phyloP scores from a whole-genome alignment of 2,329 filamentous ascomycete genomes.

The Exophiala sp. region DNA sequence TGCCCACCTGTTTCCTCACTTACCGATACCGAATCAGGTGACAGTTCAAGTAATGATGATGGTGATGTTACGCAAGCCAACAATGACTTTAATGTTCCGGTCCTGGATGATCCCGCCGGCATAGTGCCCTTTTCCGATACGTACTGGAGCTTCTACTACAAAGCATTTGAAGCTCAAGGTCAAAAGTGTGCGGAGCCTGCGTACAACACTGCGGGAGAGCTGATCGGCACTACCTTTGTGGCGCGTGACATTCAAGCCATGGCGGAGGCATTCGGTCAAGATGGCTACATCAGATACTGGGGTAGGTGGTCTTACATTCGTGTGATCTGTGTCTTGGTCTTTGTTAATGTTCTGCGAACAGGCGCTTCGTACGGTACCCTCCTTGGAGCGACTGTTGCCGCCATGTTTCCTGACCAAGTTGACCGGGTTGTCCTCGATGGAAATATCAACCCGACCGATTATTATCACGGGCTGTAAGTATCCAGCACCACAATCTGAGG shows the following conservation, averaged over 20 bases:
- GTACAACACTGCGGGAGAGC: background rate
- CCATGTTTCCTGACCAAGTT: constrained; percentile 24
- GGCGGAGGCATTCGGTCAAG: constrained; percentile 9
- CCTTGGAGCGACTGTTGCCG: constrained; percentile 28
- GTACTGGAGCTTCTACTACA: background rate
- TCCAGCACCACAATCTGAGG: too few relatives aligned
- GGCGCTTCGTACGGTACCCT: constrained; percentile 31
- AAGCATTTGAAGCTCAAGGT: background rate
- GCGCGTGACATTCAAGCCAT: constrained; percentile 40
- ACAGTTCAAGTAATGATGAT: too few relatives aligned
- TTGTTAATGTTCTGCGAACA: background rate
- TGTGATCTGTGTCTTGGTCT: background rate
- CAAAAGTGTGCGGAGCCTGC: background rate
- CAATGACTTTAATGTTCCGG: too few relatives aligned
- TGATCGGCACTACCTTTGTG: constrained; percentile 41
- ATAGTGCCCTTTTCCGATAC: too few relatives aligned
- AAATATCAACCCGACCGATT: constrained; percentile 3
- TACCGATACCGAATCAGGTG: too few relatives aligned
- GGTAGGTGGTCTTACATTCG: constrained; percentile 14
- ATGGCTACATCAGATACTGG: constrained; percentile 34
- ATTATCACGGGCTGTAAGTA: background rate
- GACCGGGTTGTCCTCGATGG: constrained; percentile 12
- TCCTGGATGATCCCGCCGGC: too few relatives aligned
- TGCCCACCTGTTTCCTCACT: too few relatives aligned
- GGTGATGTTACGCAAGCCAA: too few relatives aligned